Evolutionary conservation across 2,329 filamentous ascomycete genomes (phyloP).

Genomic region (Diaporthe sp.): DNA sequence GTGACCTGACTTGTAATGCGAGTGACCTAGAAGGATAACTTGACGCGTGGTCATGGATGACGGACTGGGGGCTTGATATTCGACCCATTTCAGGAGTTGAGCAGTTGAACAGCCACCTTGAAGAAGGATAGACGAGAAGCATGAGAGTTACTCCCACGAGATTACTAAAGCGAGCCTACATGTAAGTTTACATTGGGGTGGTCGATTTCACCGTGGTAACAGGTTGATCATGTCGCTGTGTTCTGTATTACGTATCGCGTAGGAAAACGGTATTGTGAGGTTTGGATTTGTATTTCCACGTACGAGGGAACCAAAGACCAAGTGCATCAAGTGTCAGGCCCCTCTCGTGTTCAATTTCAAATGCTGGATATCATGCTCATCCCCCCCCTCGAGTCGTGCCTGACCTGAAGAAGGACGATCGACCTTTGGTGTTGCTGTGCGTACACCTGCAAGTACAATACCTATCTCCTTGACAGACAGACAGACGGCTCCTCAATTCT

Average conservation of each 20-base stretch:
- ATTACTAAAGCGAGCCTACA: too few relatives aligned
- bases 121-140: background rate
- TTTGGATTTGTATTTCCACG: background rate
- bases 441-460: background rate
- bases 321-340: background rate
- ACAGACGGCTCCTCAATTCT: background rate
- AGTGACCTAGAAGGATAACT: background rate
- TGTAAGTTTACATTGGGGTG: too few relatives aligned
- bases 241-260: background rate
- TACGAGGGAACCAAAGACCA: background rate
- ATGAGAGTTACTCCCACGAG: too few relatives aligned
- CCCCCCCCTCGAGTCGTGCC: too few relatives aligned
- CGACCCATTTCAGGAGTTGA: background rate
- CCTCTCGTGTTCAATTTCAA: constrained; percentile 1
- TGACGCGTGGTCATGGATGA: background rate
- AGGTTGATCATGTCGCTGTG: background rate
- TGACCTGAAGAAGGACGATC: too few relatives aligned
- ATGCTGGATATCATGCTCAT: constrained; percentile 18
- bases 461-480: background rate
- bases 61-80: background rate
- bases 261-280: background rate
- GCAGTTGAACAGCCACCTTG: too few relatives aligned
- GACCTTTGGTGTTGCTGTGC: background rate
- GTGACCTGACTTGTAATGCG: background rate
- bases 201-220: too few relatives aligned